Evolutionary conservation across 164 flowering plant species (phyloP), one percentile per base, ranked within the genome.

Genomic region (Vitis labrusca): DNA sequence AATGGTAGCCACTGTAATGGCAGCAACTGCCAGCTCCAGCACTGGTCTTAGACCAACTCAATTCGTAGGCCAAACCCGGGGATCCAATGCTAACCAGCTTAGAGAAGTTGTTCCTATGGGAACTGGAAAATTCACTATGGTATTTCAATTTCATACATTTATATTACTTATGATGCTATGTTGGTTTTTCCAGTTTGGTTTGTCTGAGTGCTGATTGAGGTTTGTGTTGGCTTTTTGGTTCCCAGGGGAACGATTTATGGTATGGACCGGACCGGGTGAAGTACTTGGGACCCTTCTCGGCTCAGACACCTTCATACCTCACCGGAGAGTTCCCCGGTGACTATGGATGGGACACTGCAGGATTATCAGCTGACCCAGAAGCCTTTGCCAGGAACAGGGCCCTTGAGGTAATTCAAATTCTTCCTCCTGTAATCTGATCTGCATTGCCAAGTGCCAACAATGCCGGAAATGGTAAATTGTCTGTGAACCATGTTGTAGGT

Each of bases 281-380:
- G 69, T 78, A 66, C 69, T 71, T 78, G 72, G 80, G 80, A 67
- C 80, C 80, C n/a, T 78, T 78, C 69, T 78, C 77, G 10, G 80
- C 76, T 70, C 80, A 78, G 57, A 78, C 80, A 17, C 80, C 80
- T 17, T 78, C 80, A 30, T 78, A 78, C 73, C 77, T 78, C 15
- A 78, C 77, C 10, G 74, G 77, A 61, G 79, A 76, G 64, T 65
- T 65, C 23, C 68, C 68, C 32, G 68, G 68, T 15, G 68, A 65
- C 15, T 65, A 65, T 52, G 68, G 68, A 14, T 65, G 68, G 68
- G 68, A 65, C 37, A 65, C 68, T 15, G 68, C 68, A 9, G 68
- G 68, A 51, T n/a, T 65, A 16, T 65, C 68, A 0, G 68, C 68
- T 8, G 68, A 65, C 48, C 68, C 68, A 0, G 68, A 65, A 10